These are phyloP conservation scores for Kluyveromyces aestuarii DNA, from an alignment of 805 yeast species.

Conservation along the genomic window DNA sequence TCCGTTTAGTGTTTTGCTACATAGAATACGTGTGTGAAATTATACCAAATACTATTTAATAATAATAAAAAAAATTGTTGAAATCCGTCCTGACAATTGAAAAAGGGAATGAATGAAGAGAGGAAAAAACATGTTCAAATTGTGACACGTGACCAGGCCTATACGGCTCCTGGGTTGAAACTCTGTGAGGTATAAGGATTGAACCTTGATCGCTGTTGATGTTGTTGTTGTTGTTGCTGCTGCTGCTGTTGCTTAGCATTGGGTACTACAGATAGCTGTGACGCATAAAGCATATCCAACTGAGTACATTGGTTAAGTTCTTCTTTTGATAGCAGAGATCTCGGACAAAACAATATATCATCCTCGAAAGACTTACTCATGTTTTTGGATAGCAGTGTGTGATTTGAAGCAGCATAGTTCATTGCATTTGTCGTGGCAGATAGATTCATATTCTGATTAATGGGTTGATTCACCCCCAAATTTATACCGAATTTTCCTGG, in stretches of 20 bases:
- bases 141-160: background rate
- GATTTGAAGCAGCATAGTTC: background rate
- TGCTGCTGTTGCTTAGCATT: constrained; percentile 6
- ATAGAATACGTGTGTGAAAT: background rate
- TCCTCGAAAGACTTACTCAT: constrained; percentile 26
- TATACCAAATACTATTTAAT: background rate
- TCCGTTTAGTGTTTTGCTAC: background rate
- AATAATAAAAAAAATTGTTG: background rate
- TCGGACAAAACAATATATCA: constrained; percentile 26
- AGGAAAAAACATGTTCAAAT: background rate
- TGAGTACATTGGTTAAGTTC: constrained; percentile 21
- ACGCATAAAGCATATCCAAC: constrained; percentile 14
- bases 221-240: constrained; percentile 8
- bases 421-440: background rate
- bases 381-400: constrained; percentile 18
- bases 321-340: constrained; percentile 19
- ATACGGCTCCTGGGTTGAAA: constrained; percentile 40
- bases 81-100: background rate
- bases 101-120: background rate
- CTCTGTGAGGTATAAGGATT: constrained; percentile 61
- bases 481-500: background rate
- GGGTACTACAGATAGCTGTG: background rate
- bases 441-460: background rate
- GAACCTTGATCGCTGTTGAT: constrained; percentile 37
- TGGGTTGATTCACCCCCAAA: background rate